phyloP scores from a whole-genome alignment of 257 asterid genomes.

The Nicotiana undulata region DNA sequence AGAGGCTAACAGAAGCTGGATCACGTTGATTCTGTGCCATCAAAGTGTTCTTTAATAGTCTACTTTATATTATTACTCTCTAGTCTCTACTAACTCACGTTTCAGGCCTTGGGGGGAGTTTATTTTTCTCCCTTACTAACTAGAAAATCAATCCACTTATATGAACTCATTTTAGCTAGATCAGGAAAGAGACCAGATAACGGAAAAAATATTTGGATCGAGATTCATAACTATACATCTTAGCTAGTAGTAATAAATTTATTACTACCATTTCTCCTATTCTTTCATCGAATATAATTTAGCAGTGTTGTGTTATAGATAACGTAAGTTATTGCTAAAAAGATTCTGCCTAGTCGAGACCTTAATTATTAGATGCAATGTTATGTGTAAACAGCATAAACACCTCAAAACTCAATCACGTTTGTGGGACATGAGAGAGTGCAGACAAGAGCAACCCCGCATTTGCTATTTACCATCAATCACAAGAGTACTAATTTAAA shows the following conservation, averaged over 20 bases:
- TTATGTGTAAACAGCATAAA: neutral
- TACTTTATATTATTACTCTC: neutral
- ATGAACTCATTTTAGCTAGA: neutral
- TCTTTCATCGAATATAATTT: neutral
- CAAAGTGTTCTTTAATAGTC: neutral
- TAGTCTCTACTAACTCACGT: neutral
- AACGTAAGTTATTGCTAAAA: too few relatives aligned
- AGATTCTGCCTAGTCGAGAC: too few relatives aligned
- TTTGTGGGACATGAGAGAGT: constrained; percentile 16
- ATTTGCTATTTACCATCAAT: constrained; percentile 8
- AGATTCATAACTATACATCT: neutral
- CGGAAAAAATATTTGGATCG: neutral
- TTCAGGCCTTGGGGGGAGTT: too few relatives aligned
- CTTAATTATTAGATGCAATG: neutral
- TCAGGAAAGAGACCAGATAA: neutral
- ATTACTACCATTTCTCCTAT: too few relatives aligned
- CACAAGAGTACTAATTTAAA: neutral
- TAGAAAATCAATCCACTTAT: neutral
- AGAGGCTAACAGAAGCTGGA: neutral
- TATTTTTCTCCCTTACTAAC: neutral
- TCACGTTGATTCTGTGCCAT: neutral
- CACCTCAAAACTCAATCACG: constrained; percentile 4
- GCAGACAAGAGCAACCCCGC: constrained; percentile 23
- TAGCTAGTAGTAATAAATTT: too few relatives aligned
- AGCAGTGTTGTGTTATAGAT: too few relatives aligned